A percentile compares a stretch with the other conserved stretches of the same genome.
These are phyloP conservation scores for Stevia rebaudiana DNA, from an alignment of 140 eudicot genomes.

Conservation along the genomic window DNA sequence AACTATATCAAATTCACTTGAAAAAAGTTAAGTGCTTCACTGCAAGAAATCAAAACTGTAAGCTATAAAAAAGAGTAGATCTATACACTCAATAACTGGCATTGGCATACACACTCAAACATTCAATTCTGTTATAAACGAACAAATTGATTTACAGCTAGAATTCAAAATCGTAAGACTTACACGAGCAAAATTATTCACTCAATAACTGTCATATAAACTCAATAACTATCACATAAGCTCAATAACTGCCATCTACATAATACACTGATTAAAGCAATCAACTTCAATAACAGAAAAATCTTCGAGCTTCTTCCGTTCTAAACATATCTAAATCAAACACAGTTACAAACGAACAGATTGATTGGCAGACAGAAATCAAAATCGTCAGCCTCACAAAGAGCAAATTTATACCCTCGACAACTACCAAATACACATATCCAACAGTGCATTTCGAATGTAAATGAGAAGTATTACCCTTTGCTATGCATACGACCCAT, in stretches of 20 bases:
- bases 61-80: too few species aligned
- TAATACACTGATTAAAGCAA: too few species aligned
- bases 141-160: too few species aligned
- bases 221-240: not conserved
- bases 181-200: too few species aligned
- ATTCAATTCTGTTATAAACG: too few species aligned
- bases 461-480: slow-evolving; percentile 23
- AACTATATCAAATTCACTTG: too few species aligned
- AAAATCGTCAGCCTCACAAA: not conserved
- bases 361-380: not conserved
- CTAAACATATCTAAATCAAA: not conserved
- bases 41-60: too few species aligned
- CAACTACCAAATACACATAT: not conserved
- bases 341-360: not conserved
- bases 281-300: not conserved
- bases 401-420: not conserved
- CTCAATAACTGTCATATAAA: not conserved
- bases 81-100: too few species aligned
- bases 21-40: too few species aligned
- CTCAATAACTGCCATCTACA: not conserved
- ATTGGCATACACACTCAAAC: too few species aligned
- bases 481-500: slow-evolving; percentile 58
- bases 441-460: not conserved
- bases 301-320: not conserved
- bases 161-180: not conserved